Percentiles rank a stretch among this genome's conserved stretches.
These are phyloP conservation scores for Rhodocollybia butyracea DNA, from an alignment of 768 basidiomycete species.

Conservation along the genomic window DNA sequence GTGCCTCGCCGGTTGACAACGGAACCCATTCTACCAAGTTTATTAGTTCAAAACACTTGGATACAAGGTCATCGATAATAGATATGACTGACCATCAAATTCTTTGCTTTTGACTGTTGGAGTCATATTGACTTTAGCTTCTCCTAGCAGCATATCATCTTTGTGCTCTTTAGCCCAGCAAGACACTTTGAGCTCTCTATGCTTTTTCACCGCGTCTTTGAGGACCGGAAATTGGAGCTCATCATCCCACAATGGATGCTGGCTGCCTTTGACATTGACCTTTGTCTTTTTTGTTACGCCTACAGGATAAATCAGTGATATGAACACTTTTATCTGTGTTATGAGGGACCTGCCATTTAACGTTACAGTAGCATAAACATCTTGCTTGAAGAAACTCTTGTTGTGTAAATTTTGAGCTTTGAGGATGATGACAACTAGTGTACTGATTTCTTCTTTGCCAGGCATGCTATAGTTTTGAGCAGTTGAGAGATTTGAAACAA, in stretches of 20 bases:
- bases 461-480: not conserved
- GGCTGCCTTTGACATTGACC: slow-evolving; percentile 82
- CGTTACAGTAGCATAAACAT: slow-evolving; percentile 72
- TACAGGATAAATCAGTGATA: slow-evolving; percentile 5
- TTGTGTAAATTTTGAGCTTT: slow-evolving; percentile 83
- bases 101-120: slow-evolving; percentile 83
- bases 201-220: slow-evolving; percentile 50
- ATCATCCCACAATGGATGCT: slow-evolving; percentile 91
- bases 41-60: slow-evolving; percentile 19
- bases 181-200: slow-evolving; percentile 64
- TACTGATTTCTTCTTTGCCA: slow-evolving; percentile 60
- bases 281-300: slow-evolving; percentile 66
- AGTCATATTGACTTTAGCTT: slow-evolving; percentile 69
- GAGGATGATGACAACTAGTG: slow-evolving; percentile 79
- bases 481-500: too few species aligned
- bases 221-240: slow-evolving; percentile 78
- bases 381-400: slow-evolving; percentile 88
- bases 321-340: not conserved
- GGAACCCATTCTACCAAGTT: slow-evolving; percentile 68
- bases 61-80: not conserved
- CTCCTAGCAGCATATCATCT: slow-evolving; percentile 75
- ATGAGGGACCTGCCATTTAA: slow-evolving; percentile 39
- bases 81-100: slow-evolving; percentile 79
- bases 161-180: slow-evolving; percentile 79
- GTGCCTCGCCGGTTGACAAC: slow-evolving; percentile 54